phyloP scores from a whole-genome alignment of 805 yeast species.

The Metschnikowia reukaufii region DNA sequence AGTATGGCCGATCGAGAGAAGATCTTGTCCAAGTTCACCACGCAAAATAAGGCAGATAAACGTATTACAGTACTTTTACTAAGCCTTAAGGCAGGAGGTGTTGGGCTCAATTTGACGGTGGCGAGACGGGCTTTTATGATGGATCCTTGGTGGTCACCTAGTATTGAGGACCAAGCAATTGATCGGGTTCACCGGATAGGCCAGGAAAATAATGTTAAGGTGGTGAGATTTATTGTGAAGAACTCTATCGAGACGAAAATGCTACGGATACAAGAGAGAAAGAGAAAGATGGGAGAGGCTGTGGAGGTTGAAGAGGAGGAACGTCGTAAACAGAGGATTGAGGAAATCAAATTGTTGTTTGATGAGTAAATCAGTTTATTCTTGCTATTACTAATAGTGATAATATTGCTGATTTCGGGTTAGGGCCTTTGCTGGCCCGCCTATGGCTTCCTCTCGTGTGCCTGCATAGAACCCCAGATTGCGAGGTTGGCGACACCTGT shows the following conservation, averaged over 20 bases:
- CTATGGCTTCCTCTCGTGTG: no score
- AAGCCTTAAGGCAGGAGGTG: constrained; percentile 92
- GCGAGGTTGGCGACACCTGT: background rate
- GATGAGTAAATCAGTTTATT: constrained; percentile 33
- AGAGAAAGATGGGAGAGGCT: constrained; percentile 77
- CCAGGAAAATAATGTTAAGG: constrained; percentile 68
- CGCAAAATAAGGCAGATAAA: constrained; percentile 28
- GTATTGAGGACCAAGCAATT: constrained; percentile 87
- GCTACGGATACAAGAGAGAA: constrained; percentile 83
- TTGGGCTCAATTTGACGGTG: constrained; percentile 81
- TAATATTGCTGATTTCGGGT: background rate
- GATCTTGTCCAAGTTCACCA: constrained; percentile 57
- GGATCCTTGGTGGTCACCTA: constrained; percentile 98
- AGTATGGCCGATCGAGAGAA: constrained; percentile 61
- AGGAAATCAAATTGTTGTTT: constrained; percentile 69
- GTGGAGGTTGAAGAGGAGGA: constrained; percentile 76
- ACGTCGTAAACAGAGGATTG: constrained; percentile 64
- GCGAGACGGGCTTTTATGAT: constrained; percentile 85
- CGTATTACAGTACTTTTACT: constrained; percentile 55
- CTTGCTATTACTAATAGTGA: background rate
- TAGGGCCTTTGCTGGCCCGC: no score
- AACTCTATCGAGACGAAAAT: constrained; percentile 85
- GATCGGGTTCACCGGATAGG: constrained; percentile 92
- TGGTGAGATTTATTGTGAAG: constrained; percentile 76
- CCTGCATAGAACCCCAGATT: no score